Base-by-base conservation (phyloP, 2,329 filamentous ascomycete species). In the Diaporthe aspalathi region DNA sequence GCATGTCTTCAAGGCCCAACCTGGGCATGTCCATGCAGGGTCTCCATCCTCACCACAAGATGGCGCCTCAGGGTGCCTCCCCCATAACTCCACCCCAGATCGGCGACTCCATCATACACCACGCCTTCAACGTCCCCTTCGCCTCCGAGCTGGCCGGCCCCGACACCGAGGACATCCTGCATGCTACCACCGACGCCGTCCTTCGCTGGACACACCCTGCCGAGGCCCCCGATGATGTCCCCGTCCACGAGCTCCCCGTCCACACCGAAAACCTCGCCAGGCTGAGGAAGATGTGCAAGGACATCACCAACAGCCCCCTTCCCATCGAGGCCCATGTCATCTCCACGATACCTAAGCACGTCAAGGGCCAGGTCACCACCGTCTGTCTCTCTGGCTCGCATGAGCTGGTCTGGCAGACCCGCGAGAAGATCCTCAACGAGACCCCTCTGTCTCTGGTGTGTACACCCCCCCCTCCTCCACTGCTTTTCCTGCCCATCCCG, bases 121-220 rank as follows among this genome's bases (percentile, higher is more conserved):
- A 97, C 81, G 95, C 94, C 75, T 98, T 99, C 90, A 98, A 98
- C 80, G 93, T 99, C 62, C 96, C 96, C 73, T 98, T 98, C 83
- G 92, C 94, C 76, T 97, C 94, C 74, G 95, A 95, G 78, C 90
- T 99, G 73, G 90, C 93, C 74, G 96, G 96, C 43, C 96, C 96
- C 74, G 94, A 98, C 78, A 93, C 93, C 76, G 94, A 98, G 82
- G 95, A 98, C 82, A 94, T 99, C 78, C 89, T 98, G 73, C 95
- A 98, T 83, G 94, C 95, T 74, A 97, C 93, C 74, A 90, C 91
- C 71, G 93, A 94, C 76, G 95, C 95, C 73, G 91, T 97, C 75
- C 89, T 95, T 75, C 91, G 94, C 80, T 99, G 96, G 96, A 96
- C 94, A 65, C 95, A 97, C 82, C 93, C 95, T 74, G 93, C 94